Evolutionary conservation across 352 stramenopile species (phyloP), one percentile per base, ranked within the genome.

Genomic region (Pythium chondricola): DNA sequence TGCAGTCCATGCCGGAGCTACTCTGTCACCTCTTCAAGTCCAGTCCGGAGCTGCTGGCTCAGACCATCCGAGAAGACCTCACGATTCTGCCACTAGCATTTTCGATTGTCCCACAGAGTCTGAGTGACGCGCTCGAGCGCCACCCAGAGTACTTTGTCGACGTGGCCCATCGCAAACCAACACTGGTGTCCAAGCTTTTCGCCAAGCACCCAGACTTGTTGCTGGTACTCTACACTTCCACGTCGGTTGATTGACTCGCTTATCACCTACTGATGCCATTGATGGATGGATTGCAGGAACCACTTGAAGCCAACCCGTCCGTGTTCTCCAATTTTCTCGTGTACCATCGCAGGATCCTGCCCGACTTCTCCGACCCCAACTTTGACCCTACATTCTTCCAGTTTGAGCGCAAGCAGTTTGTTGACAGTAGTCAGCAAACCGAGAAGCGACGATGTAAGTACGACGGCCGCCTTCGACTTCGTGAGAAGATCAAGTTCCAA

Each of bases 261-360:
- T n/a, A n/a, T n/a, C n/a, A n/a, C n/a, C n/a, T n/a, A n/a, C n/a
- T n/a, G n/a, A 4, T 29, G 20, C 16, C 14, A 42, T 20, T 18
- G 21, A 33, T 45, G 29, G 20, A 1, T 49, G 33, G 18, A 29
- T 35, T 54, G 35, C 17, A 87, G 75, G 76, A 85, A 48, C 74
- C 79, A 20, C 51, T 90, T 2, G 79, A 90, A 44, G 49, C 69
- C 2, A 88, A 88, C 27, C 76, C 79, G 8, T 77, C 69, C 5
- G 68, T 90, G 5, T 80, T 90, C 27, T 81, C 76, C 3, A 81
- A 69, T 22, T 83, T 88, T 30, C 61, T 90, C 2, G 49, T 75
- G 8, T 71, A 71, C 20, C 75, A 90, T 51, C 68, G 74, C 29
- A 69, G 68, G 9, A 49, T 82, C 24, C 47, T 90, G 6, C 74